A percentile compares a stretch with the other conserved stretches of the same genome.
Conservation (phyloP, 169 alveolate genomes). For the Eimeria acervulina region DNA sequence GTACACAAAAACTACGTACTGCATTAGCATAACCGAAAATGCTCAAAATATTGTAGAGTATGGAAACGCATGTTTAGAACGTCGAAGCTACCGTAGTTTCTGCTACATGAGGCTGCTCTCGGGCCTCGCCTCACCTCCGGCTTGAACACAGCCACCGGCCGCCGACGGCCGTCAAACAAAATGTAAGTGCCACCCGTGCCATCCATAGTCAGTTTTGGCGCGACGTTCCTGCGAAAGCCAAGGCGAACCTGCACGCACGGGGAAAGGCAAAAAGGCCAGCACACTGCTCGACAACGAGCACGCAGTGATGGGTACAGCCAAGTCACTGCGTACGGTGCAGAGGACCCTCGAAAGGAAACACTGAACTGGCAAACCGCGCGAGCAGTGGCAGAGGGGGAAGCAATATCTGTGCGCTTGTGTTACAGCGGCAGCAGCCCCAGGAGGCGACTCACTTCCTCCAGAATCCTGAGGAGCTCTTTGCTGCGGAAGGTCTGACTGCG, state of each 20-base stretch:
- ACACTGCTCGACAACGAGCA: not conserved
- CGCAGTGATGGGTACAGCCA: not conserved
- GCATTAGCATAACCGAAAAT: not conserved
- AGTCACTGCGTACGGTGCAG: not conserved
- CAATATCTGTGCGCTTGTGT: not conserved
- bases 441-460: slow-evolving; percentile 32
- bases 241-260: slow-evolving; percentile 89
- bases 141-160: slow-evolving; percentile 97
- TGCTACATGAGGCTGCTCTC: not conserved
- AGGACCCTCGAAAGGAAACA: too few relatives aligned
- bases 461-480: slow-evolving; percentile 66
- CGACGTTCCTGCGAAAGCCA: slow-evolving; percentile 95
- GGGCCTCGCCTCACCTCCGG: slow-evolving; percentile 89
- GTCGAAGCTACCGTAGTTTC: not conserved
- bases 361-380: not conserved
- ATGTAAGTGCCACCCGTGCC: slow-evolving; percentile 99
- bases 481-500: slow-evolving; percentile 71
- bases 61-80: not conserved
- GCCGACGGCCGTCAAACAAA: slow-evolving; percentile 93
- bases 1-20: not conserved
- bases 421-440: not conserved
- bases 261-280: not conserved
- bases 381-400: not conserved
- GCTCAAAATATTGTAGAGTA: not conserved
- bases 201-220: slow-evolving; percentile 98